Conservation (phyloP, 2,329 filamentous ascomycete genomes). For the Teratosphaeria nubilosa region DNA sequence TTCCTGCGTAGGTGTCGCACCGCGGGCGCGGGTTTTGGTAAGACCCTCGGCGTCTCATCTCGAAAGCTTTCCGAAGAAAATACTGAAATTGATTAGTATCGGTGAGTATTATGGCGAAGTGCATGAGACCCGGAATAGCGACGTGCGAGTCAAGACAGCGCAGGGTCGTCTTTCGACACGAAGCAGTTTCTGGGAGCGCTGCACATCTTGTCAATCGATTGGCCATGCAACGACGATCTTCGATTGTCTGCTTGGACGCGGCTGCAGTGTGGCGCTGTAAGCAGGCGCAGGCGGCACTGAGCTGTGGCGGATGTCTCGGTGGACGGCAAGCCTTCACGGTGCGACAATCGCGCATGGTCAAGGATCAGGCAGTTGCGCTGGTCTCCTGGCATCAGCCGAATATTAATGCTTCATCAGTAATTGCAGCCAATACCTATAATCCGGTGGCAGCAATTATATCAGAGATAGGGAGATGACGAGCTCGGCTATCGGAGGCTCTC, state of each 20-base stretch:
- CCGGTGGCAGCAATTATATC: not conserved
- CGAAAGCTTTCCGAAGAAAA: not conserved
- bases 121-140: not conserved
- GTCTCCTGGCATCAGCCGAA: no score
- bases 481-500: not conserved
- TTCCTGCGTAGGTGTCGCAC: not conserved
- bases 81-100: not conserved
- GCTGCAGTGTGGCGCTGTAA: not conserved
- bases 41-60: not conserved
- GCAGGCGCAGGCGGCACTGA: not conserved
- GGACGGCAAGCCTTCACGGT: not conserved
- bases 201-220: not conserved
- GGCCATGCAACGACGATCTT: not conserved
- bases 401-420: no score
- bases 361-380: not conserved
- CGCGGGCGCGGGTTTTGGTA: not conserved
- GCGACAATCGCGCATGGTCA: not conserved
- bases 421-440: no score
- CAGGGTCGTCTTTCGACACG: not conserved
- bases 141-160: not conserved
- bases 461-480: not conserved
- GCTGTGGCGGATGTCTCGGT: not conserved
- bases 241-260: not conserved
- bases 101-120: no score
- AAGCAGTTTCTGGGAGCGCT: not conserved